Evolutionary conservation across 1,284 basidiomycete genomes (phyloP).

Genomic region (Apiotrichum porosum): DNA sequence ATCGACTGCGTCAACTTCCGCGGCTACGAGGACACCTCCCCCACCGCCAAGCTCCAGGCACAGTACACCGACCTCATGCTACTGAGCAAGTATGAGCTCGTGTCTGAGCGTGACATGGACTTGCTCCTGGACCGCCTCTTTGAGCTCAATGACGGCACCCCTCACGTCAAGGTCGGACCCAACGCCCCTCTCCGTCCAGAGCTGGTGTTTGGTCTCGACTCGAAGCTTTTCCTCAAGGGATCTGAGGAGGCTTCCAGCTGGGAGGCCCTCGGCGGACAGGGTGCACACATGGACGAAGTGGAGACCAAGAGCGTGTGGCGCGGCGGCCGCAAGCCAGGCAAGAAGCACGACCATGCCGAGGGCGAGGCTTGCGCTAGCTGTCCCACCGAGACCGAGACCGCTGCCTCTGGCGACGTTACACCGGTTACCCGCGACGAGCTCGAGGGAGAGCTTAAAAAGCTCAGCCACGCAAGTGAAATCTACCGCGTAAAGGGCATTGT

Average conservation of each 20-base stretch:
- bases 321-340: conserved; percentile 43
- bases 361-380: conserved; percentile 11
- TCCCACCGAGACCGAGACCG: neutral
- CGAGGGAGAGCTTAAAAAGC: conserved; percentile 51
- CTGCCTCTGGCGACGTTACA: conserved; percentile 29
- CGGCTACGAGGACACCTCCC: conserved; percentile 83
- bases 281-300: conserved; percentile 69
- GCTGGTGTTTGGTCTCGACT: conserved; percentile 77
- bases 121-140: conserved; percentile 77
- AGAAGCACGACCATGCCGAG: conserved; percentile 31
- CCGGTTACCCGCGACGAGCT: conserved; percentile 21
- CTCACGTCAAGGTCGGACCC: conserved; percentile 63
- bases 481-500: conserved; percentile 68
- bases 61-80: conserved; percentile 84
- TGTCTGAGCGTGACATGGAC: conserved; percentile 67
- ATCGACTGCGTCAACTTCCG: conserved; percentile 79
- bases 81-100: conserved; percentile 84
- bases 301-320: conserved; percentile 64
- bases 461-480: conserved; percentile 52
- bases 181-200: conserved; percentile 53
- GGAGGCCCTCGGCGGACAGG: conserved; percentile 22
- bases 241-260: conserved; percentile 34
- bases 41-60: conserved; percentile 87
- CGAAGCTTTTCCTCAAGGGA: conserved; percentile 60
- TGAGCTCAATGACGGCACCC: conserved; percentile 80